Conservation (phyloP, 2,329 filamentous ascomycete species). For the Colletotrichum sp. region DNA sequence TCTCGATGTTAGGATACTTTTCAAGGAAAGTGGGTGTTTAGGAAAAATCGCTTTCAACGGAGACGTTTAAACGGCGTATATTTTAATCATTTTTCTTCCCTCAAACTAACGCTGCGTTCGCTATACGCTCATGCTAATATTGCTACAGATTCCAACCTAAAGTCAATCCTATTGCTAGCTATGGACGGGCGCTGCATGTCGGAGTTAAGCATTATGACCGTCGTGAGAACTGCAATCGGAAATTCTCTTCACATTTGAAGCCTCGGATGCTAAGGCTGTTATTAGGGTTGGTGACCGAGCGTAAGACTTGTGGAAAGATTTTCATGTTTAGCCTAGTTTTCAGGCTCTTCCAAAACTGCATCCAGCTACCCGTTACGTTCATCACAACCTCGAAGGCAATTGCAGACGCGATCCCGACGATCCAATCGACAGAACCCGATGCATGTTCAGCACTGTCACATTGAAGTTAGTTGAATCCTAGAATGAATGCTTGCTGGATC, state of each 20-base stretch:
- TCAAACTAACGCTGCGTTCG: not conserved
- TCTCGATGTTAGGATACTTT: not conserved
- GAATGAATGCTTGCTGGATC: not conserved
- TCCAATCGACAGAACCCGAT: not conserved
- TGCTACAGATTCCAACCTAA: not conserved
- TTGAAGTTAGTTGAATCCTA: not conserved
- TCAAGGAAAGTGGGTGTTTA: not conserved
- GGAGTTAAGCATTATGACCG: not conserved
- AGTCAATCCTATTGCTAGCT: not conserved
- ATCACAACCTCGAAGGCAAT: not conserved
- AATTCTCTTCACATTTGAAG: not conserved
- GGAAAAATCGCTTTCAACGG: not conserved
- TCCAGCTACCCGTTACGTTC: not conserved
- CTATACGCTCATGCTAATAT: not conserved
- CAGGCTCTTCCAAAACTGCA: not conserved
- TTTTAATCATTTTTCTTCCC: too few relatives aligned
- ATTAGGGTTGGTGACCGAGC: not conserved
- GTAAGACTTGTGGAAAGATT: not conserved
- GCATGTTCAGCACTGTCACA: not conserved
- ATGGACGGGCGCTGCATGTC: not conserved
- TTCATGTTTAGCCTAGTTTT: not conserved
- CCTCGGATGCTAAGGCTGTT: not conserved
- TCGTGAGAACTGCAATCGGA: not conserved
- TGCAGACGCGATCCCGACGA: not conserved
- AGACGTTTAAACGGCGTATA: too few relatives aligned